A percentile compares a stretch with the other conserved stretches of the same genome.
Evolutionary conservation across 768 basidiomycete genomes (phyloP).

Genomic region (Gloeostereum incarnatum): DNA sequence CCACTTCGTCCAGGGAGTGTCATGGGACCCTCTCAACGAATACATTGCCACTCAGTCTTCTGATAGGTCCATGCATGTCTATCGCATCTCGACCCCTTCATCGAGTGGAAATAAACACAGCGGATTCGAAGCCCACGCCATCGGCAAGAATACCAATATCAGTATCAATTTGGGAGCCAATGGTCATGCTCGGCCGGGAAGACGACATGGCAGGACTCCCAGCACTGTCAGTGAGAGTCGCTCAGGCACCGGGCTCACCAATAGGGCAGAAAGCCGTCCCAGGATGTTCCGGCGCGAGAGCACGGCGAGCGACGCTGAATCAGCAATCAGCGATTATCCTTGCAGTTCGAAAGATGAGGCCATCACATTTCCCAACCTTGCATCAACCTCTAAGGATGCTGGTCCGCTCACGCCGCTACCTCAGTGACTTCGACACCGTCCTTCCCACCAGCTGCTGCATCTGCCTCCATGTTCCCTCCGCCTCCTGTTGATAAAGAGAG

Average conservation of each 20-base stretch:
- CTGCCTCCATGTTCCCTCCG: constrained; percentile 48
- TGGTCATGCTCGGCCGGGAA: constrained; percentile 1
- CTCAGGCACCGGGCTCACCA: constrained; percentile 4
- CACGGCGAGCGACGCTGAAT: constrained; percentile 68
- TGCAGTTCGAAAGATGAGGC: constrained; percentile 36
- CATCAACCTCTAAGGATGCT: no score
- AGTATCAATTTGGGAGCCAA: constrained; percentile 1
- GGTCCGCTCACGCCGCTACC: constrained; percentile 13
- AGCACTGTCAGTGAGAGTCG: constrained; percentile 9
- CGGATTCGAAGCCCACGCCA: constrained; percentile 81
- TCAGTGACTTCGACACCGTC: constrained; percentile 7
- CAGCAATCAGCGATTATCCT: constrained; percentile 44
- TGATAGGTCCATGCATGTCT: constrained; percentile 94
- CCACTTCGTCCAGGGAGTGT: constrained; percentile 97
- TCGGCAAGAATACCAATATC: constrained; percentile 81
- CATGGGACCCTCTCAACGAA: constrained; percentile 97
- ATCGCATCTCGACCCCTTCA: constrained; percentile 53
- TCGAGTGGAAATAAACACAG: constrained; percentile 31
- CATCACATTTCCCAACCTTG: constrained; percentile 18
- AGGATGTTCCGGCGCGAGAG: constrained; percentile 62
- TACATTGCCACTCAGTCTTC: constrained; percentile 97
- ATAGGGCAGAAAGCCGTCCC: constrained; percentile 32
- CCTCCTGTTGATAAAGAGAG: constrained; percentile 51
- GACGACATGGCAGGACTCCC: constrained; percentile 6
- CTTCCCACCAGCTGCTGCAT: constrained; percentile 12